Percentiles rank a stretch among this genome's conserved stretches.
phyloP scores from a whole-genome alignment of 768 basidiomycete genomes.

The Termitomyces bulborhizus region DNA sequence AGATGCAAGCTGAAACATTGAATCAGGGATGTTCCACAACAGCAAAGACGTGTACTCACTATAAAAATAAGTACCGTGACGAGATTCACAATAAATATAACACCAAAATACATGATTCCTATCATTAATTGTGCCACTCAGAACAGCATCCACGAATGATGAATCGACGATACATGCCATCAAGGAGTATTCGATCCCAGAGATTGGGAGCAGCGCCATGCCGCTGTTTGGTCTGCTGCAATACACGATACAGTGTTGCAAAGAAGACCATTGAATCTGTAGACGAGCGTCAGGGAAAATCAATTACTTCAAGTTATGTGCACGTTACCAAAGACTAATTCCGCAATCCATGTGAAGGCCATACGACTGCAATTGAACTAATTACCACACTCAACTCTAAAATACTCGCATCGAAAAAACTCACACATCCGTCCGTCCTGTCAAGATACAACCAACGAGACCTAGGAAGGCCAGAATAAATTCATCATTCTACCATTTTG shows the following conservation, averaged over 20 bases:
- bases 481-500: too few relatives aligned
- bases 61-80: slow-evolving; percentile 26
- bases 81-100: slow-evolving; percentile 27
- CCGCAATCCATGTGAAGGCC: slow-evolving; percentile 30
- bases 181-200: neutral
- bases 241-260: neutral
- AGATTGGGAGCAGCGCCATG: neutral
- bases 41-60: slow-evolving; percentile 14
- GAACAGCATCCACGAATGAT: neutral
- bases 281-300: neutral
- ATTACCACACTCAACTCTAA: too few relatives aligned
- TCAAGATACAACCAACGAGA: slow-evolving; percentile 29
- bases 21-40: too few relatives aligned
- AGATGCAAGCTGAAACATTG: neutral
- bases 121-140: neutral
- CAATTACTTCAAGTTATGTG: neutral
- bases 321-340: slow-evolving; percentile 24
- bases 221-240: neutral
- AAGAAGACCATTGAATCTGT: slow-evolving; percentile 21
- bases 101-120: slow-evolving; percentile 18
- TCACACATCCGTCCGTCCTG: neutral
- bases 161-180: neutral
- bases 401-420: neutral
- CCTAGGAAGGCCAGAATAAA: slow-evolving; percentile 12
- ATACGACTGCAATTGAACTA: slow-evolving; percentile 20